Evolutionary conservation across 257 asterid species (phyloP), one percentile per base, ranked within the genome.

Genomic region (Solanum pimpinellifolium): DNA sequence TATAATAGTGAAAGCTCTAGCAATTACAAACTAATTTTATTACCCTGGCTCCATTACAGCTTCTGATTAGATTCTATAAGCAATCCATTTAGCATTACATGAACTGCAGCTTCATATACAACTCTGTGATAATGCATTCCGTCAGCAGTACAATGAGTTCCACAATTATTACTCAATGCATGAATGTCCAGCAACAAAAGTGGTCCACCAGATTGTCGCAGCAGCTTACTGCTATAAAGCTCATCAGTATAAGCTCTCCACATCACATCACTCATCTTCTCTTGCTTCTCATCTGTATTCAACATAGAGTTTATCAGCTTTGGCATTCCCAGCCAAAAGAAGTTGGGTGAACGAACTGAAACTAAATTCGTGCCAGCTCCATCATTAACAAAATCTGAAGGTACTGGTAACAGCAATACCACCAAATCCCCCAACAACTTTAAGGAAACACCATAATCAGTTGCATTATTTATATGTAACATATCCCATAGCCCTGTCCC

Each of bases 401-500:
- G 90, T 86, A 94, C 92, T 0, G 99, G 98, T 41, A 96, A 89
- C 73, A 94, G 91, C 9, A 96, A 86, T 90, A 92, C 85, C 20
- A 93, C 87, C 44, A 91, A 90, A 72, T 95, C 95, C 95, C 90
- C 89, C 90, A 96, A 90, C 76, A 62, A 77, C 39, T 89, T 90
- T 87, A 96, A 82, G 3, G 93, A 90, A 70, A 56, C 77, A 12
- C 97, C 96, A 85, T 92, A 97, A 7, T 96, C 94, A 2, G 94
- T 85, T 0, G 89, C 95, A 84, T 94, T 93, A 87, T 90, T 93
- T 86, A 95, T 90, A 21, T 93, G 99, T 82, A 96, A 83, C 98
- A 97, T 95, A 89, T 96, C 99, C 99, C 99, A 97, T 85, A 97
- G 90, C 75, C 99, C 99, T 1, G 98, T 92, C 41, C 99, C 99